Evolutionary conservation across 768 basidiomycete genomes (phyloP).

Genomic region (Suillus ampliporus): DNA sequence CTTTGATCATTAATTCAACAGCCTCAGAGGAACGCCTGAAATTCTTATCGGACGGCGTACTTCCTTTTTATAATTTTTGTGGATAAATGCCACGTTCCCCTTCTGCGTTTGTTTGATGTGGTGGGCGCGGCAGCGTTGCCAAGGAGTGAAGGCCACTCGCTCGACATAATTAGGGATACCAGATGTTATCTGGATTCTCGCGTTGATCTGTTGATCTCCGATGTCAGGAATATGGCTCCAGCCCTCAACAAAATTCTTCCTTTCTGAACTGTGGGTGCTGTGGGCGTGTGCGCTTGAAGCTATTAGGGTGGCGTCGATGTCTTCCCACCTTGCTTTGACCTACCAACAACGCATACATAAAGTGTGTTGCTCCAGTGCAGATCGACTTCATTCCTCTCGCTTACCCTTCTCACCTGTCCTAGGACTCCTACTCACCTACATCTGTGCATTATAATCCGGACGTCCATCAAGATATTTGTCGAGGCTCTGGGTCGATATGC

Average conservation of each 20-base stretch:
- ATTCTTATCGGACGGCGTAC: slow-evolving; percentile 7
- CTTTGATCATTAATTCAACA: slow-evolving; percentile 1
- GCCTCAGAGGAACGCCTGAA: not conserved
- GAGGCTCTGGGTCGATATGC: slow-evolving; percentile 6
- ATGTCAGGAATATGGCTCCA: not conserved
- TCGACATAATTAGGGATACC: slow-evolving; percentile 7
- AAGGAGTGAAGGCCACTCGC: slow-evolving; percentile 2
- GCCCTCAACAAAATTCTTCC: not conserved
- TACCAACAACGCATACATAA: slow-evolving; percentile 11
- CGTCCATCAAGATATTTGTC: slow-evolving; percentile 5
- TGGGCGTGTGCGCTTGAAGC: not conserved
- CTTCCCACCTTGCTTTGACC: slow-evolving; percentile 16
- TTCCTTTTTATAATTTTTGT: not conserved
- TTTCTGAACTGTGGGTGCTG: slow-evolving; percentile 4
- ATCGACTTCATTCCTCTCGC: not conserved
- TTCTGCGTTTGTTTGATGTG: slow-evolving; percentile 3
- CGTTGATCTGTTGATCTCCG: slow-evolving; percentile 4
- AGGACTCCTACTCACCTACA: not conserved
- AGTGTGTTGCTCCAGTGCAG: not conserved
- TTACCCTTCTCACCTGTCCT: not conserved
- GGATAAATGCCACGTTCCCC: not conserved
- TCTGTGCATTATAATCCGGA: not conserved
- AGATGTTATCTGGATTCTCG: not conserved
- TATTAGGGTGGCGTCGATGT: slow-evolving; percentile 11
- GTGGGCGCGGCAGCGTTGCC: slow-evolving; percentile 10